Base-by-base conservation (phyloP, 2,329 filamentous ascomycete genomes). In the Paramyrothecium sp. region DNA sequence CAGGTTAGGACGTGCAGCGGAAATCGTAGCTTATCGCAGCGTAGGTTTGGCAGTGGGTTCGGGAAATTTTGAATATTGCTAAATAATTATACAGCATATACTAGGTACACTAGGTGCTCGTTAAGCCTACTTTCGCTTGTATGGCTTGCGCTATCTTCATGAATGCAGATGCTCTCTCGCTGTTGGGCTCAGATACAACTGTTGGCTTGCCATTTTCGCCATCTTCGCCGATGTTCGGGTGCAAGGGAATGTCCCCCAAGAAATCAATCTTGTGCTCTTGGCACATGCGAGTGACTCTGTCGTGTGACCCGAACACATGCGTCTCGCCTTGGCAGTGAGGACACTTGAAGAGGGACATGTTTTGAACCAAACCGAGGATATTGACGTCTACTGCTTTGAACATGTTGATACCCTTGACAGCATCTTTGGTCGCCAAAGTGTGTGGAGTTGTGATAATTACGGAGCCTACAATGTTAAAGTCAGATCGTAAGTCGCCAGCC, bases 371-470 rank as follows among this genome's bases (percentile, higher is more conserved):
- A 2, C 95, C 95, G 2, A 98, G 78, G 34, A 95, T 83, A 53
- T 90, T 88, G 7, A 96, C 86, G 56, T 89, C 79, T 65, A 96
- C 90, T 67, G 91, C 94, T 65, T 88, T 86, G 75, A 98, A 98
- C 86, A 99, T 92, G 65, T 91, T 90, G 61, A 97, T 89, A 3
- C 95, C 95, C 65, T 95, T 92, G 20, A 96, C 83, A 1, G 95
- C 94, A 68, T 99, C 95, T 65, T 94, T 92, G 2, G 97, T 84
- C 2, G 94, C 92, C 26, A 99, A 85, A 54, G 96, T 92, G 71
- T 99, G 95, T 2, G 95, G 95, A 0, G 95, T 99, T 0, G 92
- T 95, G 2, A 99, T 88, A 38, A 99, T 91, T 17, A 98, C 80
- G 0, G 91, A 88, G 19, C 89, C 88, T 89, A 17, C 21, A 4